Evolutionary conservation across 2,329 filamentous ascomycete species (phyloP).

Genomic region (Aspergillus udagawae): DNA sequence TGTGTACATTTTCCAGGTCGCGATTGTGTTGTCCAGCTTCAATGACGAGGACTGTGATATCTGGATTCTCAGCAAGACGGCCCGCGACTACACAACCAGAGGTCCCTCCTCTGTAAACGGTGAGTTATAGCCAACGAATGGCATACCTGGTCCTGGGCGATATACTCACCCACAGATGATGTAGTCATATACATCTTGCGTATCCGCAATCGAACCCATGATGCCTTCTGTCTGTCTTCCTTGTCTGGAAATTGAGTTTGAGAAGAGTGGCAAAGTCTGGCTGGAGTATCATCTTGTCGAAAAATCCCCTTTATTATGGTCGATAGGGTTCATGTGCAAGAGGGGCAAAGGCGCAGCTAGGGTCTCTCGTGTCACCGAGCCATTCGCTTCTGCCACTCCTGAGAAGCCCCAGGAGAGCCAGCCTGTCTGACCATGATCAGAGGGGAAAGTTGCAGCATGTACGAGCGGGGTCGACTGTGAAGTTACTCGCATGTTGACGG

Average conservation of each 20-base stretch:
- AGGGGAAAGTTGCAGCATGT: neutral
- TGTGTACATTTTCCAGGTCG: conserved; percentile 45
- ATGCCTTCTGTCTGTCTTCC: neutral
- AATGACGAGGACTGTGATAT: conserved; percentile 42
- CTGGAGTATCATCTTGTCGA: neutral
- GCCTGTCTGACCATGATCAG: neutral
- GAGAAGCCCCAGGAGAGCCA: too few species aligned
- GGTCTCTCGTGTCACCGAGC: neutral
- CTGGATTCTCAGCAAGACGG: conserved; percentile 44
- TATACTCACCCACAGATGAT: conserved; percentile 27
- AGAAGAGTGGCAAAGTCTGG: neutral
- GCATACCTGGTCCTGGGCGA: neutral
- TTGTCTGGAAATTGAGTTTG: neutral
- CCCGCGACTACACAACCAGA: conserved; percentile 48
- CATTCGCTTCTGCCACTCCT: neutral
- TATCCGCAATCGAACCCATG: conserved; percentile 11
- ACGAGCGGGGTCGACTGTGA: neutral
- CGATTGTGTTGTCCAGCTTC: conserved; percentile 47
- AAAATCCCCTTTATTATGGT: neutral
- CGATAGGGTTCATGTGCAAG: neutral
- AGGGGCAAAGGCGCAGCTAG: neutral
- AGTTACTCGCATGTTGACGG: neutral
- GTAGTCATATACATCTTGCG: conserved; percentile 22
- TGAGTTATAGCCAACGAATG: neutral
- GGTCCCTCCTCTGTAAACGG: conserved; percentile 40